Evolutionary conservation across 768 basidiomycete genomes (phyloP).

Genomic region (Tricholoma sp.): DNA sequence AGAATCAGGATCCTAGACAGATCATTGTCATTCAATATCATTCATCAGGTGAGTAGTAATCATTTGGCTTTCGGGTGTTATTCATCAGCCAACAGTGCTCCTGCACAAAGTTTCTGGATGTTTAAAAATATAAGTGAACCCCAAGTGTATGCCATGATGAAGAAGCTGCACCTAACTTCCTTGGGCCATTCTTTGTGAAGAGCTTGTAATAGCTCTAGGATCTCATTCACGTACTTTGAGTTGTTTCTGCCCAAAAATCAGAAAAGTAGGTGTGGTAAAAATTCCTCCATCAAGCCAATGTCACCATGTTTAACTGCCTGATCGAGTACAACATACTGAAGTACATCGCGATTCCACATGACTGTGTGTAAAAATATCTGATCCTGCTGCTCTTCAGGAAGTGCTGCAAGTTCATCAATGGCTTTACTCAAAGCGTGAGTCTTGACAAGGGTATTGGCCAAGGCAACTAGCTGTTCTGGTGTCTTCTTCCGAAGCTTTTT

Average conservation of each 20-base stretch:
- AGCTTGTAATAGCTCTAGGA: not conserved
- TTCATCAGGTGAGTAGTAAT: not conserved
- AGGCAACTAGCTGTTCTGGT: conserved; percentile 19
- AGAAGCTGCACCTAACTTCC: too few relatives aligned
- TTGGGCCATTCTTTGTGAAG: not conserved
- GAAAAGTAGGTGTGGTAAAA: conserved; percentile 25
- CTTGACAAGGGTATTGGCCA: conserved; percentile 22
- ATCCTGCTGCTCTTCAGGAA: conserved; percentile 18
- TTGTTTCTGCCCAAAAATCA: conserved; percentile 22
- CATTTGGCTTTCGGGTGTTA: too few relatives aligned
- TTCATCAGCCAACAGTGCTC: too few relatives aligned
- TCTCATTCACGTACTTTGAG: not conserved
- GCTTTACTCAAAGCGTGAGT: conserved; percentile 26
- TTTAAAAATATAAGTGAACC: too few relatives aligned
- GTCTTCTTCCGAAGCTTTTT: conserved; percentile 18
- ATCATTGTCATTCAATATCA: not conserved
- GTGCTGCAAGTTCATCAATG: conserved; percentile 11
- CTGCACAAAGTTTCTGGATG: too few relatives aligned
- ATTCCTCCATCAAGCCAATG: conserved; percentile 29
- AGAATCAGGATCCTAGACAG: not conserved
- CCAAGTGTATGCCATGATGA: not conserved
- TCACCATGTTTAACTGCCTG: conserved; percentile 32
- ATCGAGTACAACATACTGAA: conserved; percentile 31
- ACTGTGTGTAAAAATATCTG: conserved; percentile 20
- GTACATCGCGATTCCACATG: conserved; percentile 30